Evolutionary conservation across 2,329 filamentous ascomycete genomes (phyloP).

Genomic region (Phialophora verrucosa): DNA sequence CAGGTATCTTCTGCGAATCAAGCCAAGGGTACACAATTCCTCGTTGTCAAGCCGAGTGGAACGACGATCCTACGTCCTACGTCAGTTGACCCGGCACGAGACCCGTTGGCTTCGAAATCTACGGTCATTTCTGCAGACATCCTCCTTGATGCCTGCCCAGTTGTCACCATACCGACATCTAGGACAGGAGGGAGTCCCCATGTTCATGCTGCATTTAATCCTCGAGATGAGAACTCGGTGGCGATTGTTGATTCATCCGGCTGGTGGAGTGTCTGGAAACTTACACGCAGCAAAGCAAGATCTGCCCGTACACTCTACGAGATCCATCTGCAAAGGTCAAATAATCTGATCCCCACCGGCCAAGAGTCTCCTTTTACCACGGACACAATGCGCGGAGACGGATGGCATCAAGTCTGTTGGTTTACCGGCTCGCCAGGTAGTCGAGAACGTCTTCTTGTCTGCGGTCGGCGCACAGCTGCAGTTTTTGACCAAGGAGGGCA

Average conservation of each 20-base stretch:
- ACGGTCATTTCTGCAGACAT: not conserved
- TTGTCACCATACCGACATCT: slow-evolving; percentile 51
- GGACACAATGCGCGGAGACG: slow-evolving; percentile 45
- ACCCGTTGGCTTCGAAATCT: slow-evolving; percentile 21
- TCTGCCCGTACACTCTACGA: slow-evolving; percentile 43
- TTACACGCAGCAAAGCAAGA: slow-evolving; percentile 45
- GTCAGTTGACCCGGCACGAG: slow-evolving; percentile 25
- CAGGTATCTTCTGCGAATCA: slow-evolving; percentile 15
- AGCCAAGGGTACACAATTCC: slow-evolving; percentile 17
- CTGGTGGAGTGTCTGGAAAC: slow-evolving; percentile 59
- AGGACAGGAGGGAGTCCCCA: slow-evolving; percentile 56
- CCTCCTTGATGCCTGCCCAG: slow-evolving; percentile 53
- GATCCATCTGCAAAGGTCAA: slow-evolving; percentile 26
- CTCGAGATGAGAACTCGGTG: slow-evolving; percentile 63
- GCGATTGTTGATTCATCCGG: slow-evolving; percentile 61
- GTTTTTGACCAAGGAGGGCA: slow-evolving; percentile 45
- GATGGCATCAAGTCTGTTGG: slow-evolving; percentile 53
- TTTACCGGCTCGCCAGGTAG: slow-evolving; percentile 39
- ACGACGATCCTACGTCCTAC: slow-evolving; percentile 36
- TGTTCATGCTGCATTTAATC: slow-evolving; percentile 64
- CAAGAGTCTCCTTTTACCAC: slow-evolving; percentile 27
- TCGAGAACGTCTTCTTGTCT: slow-evolving; percentile 56
- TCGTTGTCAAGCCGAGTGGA: slow-evolving; percentile 28
- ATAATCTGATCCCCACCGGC: slow-evolving; percentile 33
- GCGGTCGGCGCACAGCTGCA: slow-evolving; percentile 53